Percentiles rank a stretch among this genome's conserved stretches.
Conservation (phyloP, 148 eudicot species). For the Chenopodium berlandieri region DNA sequence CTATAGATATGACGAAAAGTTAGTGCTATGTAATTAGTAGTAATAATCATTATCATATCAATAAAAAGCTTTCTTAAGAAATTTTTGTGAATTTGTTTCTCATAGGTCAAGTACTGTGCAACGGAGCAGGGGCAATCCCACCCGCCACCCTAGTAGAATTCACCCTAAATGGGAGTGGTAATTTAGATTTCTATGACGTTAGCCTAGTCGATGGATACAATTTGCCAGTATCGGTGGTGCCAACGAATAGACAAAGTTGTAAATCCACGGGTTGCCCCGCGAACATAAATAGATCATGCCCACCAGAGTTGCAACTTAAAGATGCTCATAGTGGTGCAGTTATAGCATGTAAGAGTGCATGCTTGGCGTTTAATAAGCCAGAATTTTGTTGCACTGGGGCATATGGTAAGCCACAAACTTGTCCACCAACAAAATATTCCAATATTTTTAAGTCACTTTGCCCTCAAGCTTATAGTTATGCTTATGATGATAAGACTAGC, state of each 20-base stretch:
- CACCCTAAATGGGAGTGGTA: slow-evolving; percentile 28
- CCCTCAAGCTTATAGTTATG: slow-evolving; percentile 50
- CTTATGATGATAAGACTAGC: slow-evolving; percentile 31
- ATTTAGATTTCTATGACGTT: slow-evolving; percentile 37
- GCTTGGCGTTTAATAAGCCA: slow-evolving; percentile 42
- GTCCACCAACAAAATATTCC: slow-evolving; percentile 42
- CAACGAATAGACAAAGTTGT: background rate
- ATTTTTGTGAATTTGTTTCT: background rate
- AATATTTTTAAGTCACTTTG: slow-evolving; percentile 41
- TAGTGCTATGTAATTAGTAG: too few species aligned
- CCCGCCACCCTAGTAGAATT: slow-evolving; percentile 47
- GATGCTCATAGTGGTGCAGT: slow-evolving; percentile 11
- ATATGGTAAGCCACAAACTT: slow-evolving; percentile 31
- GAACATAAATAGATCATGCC: slow-evolving; percentile 30
- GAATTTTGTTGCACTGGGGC: slow-evolving; percentile 54
- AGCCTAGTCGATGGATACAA: slow-evolving; percentile 58
- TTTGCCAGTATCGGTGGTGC: slow-evolving; percentile 34
- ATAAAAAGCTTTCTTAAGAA: background rate
- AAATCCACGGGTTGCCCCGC: slow-evolving; percentile 12
- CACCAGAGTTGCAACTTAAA: slow-evolving; percentile 26
- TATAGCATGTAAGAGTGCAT: slow-evolving; percentile 56
- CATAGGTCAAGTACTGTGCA: slow-evolving; percentile 36
- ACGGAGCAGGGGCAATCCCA: slow-evolving; percentile 39
- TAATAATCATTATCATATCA: too few species aligned
- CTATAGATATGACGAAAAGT: too few species aligned